A percentile compares a stretch with the other conserved stretches of the same genome.
Evolutionary conservation across 139 green algal genomes (phyloP).

Genomic region (Coelastrella sp.): DNA sequence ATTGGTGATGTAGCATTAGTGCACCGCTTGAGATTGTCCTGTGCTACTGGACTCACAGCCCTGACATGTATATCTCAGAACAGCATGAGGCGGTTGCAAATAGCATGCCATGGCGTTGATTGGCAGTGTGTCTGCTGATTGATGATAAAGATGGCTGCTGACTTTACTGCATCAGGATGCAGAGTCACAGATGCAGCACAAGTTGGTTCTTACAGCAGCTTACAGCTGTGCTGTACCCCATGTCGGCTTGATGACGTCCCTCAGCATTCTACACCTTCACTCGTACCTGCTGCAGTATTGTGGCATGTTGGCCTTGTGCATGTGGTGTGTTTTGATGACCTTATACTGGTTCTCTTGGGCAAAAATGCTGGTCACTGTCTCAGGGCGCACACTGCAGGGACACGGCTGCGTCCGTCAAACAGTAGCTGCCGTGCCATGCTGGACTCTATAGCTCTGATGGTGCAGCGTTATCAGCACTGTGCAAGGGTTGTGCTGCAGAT

Average conservation of each 20-base stretch:
- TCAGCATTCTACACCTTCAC: background rate
- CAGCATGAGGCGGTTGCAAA: background rate
- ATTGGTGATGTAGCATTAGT: background rate
- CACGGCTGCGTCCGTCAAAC: background rate
- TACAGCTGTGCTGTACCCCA: background rate
- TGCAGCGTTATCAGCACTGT: background rate
- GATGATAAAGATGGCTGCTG: background rate
- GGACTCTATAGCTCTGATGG: background rate
- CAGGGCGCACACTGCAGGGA: slow-evolving; percentile 53
- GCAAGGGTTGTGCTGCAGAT: background rate
- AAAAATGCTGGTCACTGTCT: slow-evolving; percentile 80
- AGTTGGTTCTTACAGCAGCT: background rate
- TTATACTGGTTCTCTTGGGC: slow-evolving; percentile 75
- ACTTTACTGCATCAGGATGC: background rate
- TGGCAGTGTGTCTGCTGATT: background rate
- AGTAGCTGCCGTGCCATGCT: background rate
- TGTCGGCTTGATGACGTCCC: background rate
- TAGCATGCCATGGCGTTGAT: too few relatives aligned
- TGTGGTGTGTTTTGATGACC: slow-evolving; percentile 72
- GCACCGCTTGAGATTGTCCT: too few relatives aligned
- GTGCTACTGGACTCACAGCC: background rate
- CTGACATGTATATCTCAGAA: background rate
- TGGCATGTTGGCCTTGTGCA: slow-evolving; percentile 59
- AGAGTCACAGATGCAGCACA: background rate
- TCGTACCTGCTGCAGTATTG: slow-evolving; percentile 39